Conservation (phyloP, 306 rosid genomes). For the Corylus avellana region DNA sequence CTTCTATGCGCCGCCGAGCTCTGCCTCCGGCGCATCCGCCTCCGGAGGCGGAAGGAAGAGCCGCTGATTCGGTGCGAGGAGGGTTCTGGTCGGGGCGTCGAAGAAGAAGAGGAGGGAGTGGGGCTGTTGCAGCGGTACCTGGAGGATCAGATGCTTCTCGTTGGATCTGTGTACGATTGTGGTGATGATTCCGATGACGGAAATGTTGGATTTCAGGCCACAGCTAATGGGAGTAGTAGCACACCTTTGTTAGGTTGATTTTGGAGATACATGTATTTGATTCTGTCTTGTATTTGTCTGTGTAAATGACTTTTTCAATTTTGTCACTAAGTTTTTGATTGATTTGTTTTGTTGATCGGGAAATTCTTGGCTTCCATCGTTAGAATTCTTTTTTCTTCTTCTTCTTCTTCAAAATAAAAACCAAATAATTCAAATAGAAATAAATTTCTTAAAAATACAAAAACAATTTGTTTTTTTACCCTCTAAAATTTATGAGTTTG, state of each 20-base stretch:
- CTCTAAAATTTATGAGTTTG: no score
- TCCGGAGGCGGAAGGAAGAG: conserved; percentile 22
- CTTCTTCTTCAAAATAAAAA: no score
- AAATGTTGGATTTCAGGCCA: background rate
- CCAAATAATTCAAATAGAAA: no score
- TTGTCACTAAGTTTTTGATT: background rate
- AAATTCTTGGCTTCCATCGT: background rate
- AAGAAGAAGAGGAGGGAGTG: conserved; percentile 10
- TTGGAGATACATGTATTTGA: no score
- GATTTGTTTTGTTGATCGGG: background rate
- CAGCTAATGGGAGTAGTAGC: background rate
- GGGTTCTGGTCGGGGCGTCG: conserved; percentile 5
- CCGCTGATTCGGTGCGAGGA: conserved; percentile 41
- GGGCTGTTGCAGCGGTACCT: conserved; percentile 46
- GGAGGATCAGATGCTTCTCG: conserved; percentile 46
- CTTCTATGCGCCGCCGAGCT: conserved; percentile 41
- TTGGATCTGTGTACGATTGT: conserved; percentile 44
- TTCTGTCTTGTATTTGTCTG: conserved; percentile 10
- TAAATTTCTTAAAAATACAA: no score
- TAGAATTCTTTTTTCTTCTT: no score
- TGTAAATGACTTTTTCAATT: background rate
- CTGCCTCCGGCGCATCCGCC: conserved; percentile 26
- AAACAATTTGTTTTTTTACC: no score
- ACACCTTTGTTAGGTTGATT: background rate
- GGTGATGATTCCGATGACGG: conserved; percentile 6